These are phyloP conservation scores for Cryptococcus jaspeensis DNA, from an alignment of 1,284 basidiomycete species.

Conservation along the genomic window DNA sequence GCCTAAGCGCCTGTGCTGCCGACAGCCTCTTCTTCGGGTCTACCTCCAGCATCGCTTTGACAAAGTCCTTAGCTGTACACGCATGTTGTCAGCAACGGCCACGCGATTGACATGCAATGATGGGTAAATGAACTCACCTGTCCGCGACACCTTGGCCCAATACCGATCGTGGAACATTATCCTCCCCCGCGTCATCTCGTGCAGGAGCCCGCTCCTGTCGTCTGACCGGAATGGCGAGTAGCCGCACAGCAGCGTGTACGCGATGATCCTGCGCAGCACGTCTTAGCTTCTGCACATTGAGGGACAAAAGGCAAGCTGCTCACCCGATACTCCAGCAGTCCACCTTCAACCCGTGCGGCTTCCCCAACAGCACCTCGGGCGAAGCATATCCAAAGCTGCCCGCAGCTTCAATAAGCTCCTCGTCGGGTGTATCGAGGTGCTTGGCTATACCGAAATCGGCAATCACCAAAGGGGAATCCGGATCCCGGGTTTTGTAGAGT, in stretches of 20 bases:
- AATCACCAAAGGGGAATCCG: conserved; percentile 78
- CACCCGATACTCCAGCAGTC: conserved; percentile 93
- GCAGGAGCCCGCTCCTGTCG: conserved; percentile 70
- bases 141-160: conserved; percentile 81
- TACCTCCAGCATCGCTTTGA: conserved; percentile 68
- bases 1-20: conserved; percentile 67
- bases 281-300: not conserved
- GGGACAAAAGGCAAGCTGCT: conserved; percentile 21
- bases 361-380: conserved; percentile 80
- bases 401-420: conserved; percentile 76
- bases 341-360: conserved; percentile 85
- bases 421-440: conserved; percentile 72
- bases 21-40: conserved; percentile 72
- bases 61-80: conserved; percentile 75
- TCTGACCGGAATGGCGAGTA: conserved; percentile 91
- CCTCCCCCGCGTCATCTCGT: conserved; percentile 77
- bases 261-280: conserved; percentile 67
- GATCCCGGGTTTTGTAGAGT: conserved; percentile 73
- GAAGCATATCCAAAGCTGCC: conserved; percentile 94
- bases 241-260: conserved; percentile 87
- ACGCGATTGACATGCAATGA: not conserved
- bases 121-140: conserved; percentile 56
- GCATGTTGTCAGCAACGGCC: not conserved
- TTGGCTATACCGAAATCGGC: conserved; percentile 97
- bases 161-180: conserved; percentile 90